A percentile compares a stretch with the other conserved stretches of the same genome.
Evolutionary conservation across 129 eudicot genomes (phyloP).

Genomic region (Tagetes patula): DNA sequence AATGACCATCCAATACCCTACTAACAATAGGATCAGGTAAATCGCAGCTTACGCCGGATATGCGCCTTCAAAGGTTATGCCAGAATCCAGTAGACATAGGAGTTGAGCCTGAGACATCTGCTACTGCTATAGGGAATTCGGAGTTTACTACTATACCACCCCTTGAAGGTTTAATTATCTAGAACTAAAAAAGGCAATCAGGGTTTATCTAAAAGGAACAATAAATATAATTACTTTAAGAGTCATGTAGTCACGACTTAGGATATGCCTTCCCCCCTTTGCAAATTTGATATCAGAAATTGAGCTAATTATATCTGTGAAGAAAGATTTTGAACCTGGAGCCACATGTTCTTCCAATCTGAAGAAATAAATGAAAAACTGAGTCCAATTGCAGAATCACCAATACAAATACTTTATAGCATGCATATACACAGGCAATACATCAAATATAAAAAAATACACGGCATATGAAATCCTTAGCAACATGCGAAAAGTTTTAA

Average conservation of each 20-base stretch:
- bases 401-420: neutral
- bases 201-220: neutral
- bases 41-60: too few species aligned
- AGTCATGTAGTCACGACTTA: conserved; percentile 94
- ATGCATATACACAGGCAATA: neutral
- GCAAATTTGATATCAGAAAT: conserved; percentile 89
- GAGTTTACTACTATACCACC: too few species aligned
- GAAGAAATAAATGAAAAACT: conserved; percentile 19
- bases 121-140: too few species aligned
- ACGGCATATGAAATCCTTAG: neutral
- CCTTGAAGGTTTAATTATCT: too few species aligned
- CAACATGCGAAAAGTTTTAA: neutral
- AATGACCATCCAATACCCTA: too few species aligned
- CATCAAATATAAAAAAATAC: neutral
- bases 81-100: too few species aligned
- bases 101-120: too few species aligned
- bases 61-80: too few species aligned
- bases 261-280: conserved; percentile 75
- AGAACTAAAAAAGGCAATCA: neutral
- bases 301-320: conserved; percentile 89
- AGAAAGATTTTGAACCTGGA: conserved; percentile 87
- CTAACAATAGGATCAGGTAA: too few species aligned
- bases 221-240: conserved; percentile 56
- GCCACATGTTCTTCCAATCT: conserved; percentile 83
- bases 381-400: neutral